Evolutionary conservation across 148 eudicot species (phyloP), one percentile per base, ranked within the genome.

Genomic region (Camellia lanceoleosa): DNA sequence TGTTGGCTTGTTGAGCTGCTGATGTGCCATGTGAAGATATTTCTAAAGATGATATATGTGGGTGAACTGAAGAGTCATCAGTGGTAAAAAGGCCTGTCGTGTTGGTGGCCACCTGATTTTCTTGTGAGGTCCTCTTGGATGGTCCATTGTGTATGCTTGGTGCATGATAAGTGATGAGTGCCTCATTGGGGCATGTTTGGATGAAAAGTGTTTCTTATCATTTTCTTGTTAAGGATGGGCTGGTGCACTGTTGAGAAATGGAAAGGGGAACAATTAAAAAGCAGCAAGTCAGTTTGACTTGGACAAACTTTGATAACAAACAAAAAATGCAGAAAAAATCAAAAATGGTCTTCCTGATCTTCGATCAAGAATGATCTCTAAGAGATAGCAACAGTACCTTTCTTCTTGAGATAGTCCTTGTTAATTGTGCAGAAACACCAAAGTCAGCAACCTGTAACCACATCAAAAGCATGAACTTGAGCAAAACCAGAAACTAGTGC

Each of bases 351-450:
- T 16, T 58, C 44, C 65, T 44, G 20, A 66, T 68, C 18, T 76
- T 43, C n/a, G 70, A 73, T 52, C 10, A 47, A 69, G 38, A 69
- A 66, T 63, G 41, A 51, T 23, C 5, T 30, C 60, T 49, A 77
- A 49, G 23, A 66, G 47, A 71, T 23, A 76, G 8, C 23, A 56
- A 77, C 23, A 55, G 51, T 90, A 93, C 98, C 98, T 95, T 95
- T 87, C 98, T 90, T 82, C 96, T 90, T 74, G 98, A 95, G 76
- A 95, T 95, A 77, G 98, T 95, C 82, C 91, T 88, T 62, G 98
- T 95, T 80, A 95, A 86, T 81, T 95, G 97, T 42, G 98, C 97
- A 83, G 98, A 95, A 71, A 95, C 98, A 61, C 98, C 97, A 86
- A 95, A 95, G 83, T 95, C 98, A 82, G 98, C 98, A 81, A 95